A percentile compares a stretch with the other conserved stretches of the same genome.
Evolutionary conservation across 345 rosid genomes (phyloP).

Genomic region (Angophora floribunda): DNA sequence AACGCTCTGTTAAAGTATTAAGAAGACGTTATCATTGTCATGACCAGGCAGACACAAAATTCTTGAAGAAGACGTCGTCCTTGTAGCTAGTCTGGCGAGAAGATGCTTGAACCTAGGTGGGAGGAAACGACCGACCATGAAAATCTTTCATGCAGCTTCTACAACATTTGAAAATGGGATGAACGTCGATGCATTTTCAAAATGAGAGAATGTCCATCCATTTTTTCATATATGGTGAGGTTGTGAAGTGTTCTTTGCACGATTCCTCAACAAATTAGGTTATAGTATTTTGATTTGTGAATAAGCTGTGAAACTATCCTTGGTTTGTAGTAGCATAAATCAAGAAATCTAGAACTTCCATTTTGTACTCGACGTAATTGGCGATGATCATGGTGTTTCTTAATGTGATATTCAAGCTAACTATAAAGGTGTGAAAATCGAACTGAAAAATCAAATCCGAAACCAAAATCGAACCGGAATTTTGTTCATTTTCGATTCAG

Average conservation of each 20-base stretch:
- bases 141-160: rapidly evolving
- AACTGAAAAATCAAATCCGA: no score
- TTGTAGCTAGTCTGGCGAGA: rapidly evolving
- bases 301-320: rapidly evolving
- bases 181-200: not conserved
- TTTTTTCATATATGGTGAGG: not conserved
- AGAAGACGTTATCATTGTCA: rapidly evolving
- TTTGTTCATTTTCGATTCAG: no score
- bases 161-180: not conserved
- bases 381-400: not conserved
- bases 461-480: no score
- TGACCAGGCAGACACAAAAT: rapidly evolving
- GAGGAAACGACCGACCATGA: not conserved
- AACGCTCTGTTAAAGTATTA: rapidly evolving
- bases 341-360: not conserved
- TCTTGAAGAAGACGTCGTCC: rapidly evolving
- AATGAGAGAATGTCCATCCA: rapidly evolving
- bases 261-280: not conserved
- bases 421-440: no score
- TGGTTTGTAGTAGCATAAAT: rapidly evolving
- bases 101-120: not conserved
- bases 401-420: not conserved
- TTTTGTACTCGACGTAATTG: not conserved
- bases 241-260: rapidly evolving
- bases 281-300: not conserved